These are phyloP conservation scores for Gossypium schwendimanii DNA, from an alignment of 441 rosid species.

Conservation along the genomic window DNA sequence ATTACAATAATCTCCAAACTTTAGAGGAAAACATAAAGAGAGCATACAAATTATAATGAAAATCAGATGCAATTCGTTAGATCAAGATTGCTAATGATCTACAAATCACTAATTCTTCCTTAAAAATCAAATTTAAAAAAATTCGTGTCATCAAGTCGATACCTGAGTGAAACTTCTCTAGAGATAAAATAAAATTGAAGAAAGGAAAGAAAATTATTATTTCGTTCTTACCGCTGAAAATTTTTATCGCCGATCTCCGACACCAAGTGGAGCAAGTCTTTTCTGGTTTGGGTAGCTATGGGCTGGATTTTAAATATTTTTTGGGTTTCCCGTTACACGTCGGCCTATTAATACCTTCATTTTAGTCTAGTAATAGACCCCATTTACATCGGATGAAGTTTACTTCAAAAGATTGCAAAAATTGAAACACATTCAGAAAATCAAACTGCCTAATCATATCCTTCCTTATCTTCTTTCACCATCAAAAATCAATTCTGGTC, in stretches of 20 bases:
- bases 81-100: conserved; percentile 1
- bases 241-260: not conserved
- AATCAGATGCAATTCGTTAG: conserved; percentile 8
- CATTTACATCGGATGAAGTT: not conserved
- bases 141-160: not conserved
- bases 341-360: not conserved
- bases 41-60: conserved; percentile 5
- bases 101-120: not conserved
- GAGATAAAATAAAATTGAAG: not conserved
- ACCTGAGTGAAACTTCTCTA: not conserved
- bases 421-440: not conserved
- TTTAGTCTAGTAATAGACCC: not conserved
- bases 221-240: not conserved
- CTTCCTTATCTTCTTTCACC: not conserved
- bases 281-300: not conserved
- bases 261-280: not conserved
- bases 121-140: conserved; percentile 1
- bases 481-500: not conserved
- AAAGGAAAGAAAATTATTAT: not conserved
- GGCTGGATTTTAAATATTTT: not conserved
- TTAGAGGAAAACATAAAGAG: not conserved
- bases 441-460: not conserved
- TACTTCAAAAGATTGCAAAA: not conserved
- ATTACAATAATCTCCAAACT: not conserved
- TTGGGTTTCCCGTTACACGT: not conserved